Base-by-base conservation (phyloP, 495 filamentous ascomycete species). In the Podospora sp. region DNA sequence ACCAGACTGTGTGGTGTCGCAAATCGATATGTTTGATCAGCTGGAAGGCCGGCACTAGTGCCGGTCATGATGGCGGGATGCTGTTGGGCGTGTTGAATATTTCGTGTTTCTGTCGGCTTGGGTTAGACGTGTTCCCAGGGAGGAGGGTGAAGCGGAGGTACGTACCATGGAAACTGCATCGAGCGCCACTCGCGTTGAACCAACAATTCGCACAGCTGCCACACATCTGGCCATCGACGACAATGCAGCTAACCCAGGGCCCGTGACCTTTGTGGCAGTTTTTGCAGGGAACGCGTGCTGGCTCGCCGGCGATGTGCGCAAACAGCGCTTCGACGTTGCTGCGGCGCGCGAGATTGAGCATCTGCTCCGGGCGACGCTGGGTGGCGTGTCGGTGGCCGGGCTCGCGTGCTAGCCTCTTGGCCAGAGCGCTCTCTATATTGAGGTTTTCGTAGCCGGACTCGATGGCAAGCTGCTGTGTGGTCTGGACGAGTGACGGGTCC, bases 181-280 rank as follows among this genome's bases (percentile, higher is more conserved):
- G 67, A 3, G 82, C 78, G 16, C 82, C 82, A 18, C 79, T 82
- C 7, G 82, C 82, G 35, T 84, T 84, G 63, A 83, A 84, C 82
- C 82, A 84, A 65, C 82, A 84, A 63, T 84, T 84, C 49, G 82
- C 79, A 58, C 82, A 84, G 52, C 81, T 83, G 5, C 81, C 81
- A 40, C 82, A 84, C 80, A 84, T 82, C 69, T 84, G 81, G 8
- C 82, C 82, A 26, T 83, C 79, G 26, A 82, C 78, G 11, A 84
- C 63, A 26, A 84, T 73, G 64, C 82, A 84, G 18, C 69, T 76
- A 0, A 73, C 80, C 82, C 82, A 84, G 0, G 82, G 82, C 0
- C 82, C 82, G 29, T 84, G 81, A 21, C 82, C 82, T 65, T 84
- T 84, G 69, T 82, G 81, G 68, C 82, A 84, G 69, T 83, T 83